These are phyloP conservation scores for Trichophyton verrucosum DNA, from an alignment of 2,329 filamentous ascomycete genomes.

Conservation along the genomic window DNA sequence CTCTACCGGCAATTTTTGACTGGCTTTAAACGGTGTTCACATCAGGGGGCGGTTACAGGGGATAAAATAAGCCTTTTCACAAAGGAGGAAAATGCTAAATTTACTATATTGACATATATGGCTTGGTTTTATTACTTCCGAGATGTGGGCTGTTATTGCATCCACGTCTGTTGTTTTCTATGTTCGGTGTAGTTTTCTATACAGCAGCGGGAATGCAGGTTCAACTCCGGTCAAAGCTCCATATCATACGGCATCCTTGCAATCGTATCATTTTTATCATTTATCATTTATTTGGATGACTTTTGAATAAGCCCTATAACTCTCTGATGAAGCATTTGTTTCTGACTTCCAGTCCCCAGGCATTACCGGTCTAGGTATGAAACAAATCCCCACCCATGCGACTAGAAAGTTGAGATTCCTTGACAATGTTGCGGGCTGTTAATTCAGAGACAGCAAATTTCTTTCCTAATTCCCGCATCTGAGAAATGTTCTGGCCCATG, in stretches of 20 bases:
- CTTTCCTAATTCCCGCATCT: slow-evolving; percentile 60
- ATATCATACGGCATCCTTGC: neutral
- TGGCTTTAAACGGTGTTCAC: neutral
- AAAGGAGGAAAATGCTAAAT: neutral
- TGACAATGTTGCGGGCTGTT: slow-evolving; percentile 15
- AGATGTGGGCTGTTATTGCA: neutral
- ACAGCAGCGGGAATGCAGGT: no score
- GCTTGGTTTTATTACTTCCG: neutral
- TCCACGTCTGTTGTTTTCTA: neutral
- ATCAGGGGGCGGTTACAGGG: neutral
- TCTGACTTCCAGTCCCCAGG: neutral
- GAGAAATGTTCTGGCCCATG: slow-evolving; percentile 59
- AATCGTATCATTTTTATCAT: neutral
- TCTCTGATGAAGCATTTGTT: neutral
- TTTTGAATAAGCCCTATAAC: no score
- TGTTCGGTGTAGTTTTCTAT: neutral
- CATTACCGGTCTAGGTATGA: neutral
- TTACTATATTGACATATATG: neutral
- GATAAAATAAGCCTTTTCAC: neutral
- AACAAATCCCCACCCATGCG: neutral
- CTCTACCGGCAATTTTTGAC: neutral
- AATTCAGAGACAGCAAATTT: slow-evolving; percentile 54
- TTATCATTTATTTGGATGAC: no score
- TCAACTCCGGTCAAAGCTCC: neutral
- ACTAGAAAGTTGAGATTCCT: slow-evolving; percentile 12